Evolutionary conservation across 2,329 filamentous ascomycete species (phyloP).

Genomic region (Basipetospora chlamydospora): DNA sequence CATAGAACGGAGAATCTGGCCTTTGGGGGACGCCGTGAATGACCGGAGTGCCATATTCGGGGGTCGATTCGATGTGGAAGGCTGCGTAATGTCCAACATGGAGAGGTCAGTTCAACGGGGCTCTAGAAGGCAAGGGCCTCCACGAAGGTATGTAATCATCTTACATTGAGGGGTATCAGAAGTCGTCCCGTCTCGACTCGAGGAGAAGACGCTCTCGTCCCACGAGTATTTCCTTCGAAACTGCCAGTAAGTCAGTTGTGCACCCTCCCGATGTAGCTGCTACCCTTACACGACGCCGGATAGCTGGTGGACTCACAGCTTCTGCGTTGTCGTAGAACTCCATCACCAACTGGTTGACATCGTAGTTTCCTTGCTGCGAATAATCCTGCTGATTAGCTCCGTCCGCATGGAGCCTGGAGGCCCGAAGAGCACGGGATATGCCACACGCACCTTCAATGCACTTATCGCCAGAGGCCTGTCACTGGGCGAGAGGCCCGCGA

Average conservation of each 20-base stretch:
- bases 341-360: conserved; percentile 31
- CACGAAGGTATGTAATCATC: background rate
- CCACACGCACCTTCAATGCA: conserved; percentile 24
- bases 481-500: conserved; percentile 20
- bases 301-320: conserved; percentile 13
- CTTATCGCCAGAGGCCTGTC: conserved; percentile 25
- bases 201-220: conserved; percentile 39
- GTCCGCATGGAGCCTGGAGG: too few species aligned
- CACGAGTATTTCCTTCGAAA: conserved; percentile 36
- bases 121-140: background rate
- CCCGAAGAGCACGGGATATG: background rate
- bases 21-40: conserved; percentile 27
- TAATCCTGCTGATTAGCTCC: too few species aligned
- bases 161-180: conserved; percentile 15
- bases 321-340: conserved; percentile 36
- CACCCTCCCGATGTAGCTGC: background rate
- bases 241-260: conserved; percentile 13
- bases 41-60: conserved; percentile 26
- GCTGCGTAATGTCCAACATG: conserved; percentile 17
- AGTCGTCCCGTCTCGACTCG: conserved; percentile 34
- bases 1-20: conserved; percentile 16
- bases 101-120: conserved; percentile 11
- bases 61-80: conserved; percentile 37
- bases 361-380: conserved; percentile 29
- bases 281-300: background rate